phyloP scores from a whole-genome alignment of 352 stramenopile species.

The Pythium periplocum region DNA sequence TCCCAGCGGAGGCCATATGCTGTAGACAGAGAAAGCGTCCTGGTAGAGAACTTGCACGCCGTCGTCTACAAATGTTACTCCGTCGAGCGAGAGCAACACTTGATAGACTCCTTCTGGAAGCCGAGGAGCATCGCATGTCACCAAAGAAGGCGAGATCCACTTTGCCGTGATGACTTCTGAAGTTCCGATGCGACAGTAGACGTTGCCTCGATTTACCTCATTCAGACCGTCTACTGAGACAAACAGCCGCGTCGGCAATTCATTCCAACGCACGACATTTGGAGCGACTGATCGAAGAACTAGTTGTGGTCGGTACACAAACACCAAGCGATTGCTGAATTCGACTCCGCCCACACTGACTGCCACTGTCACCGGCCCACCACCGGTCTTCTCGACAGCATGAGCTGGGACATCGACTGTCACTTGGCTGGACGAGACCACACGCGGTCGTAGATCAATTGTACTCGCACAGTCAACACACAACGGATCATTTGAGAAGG shows the following conservation, averaged over 20 bases:
- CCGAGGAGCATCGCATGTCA: slow-evolving; percentile 6
- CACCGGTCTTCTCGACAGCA: slow-evolving; percentile 4
- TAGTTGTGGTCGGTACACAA: slow-evolving; percentile 10
- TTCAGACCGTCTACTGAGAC: slow-evolving; percentile 10
- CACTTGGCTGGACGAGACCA: slow-evolving; percentile 1
- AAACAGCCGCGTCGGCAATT: neutral
- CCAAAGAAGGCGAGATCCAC: slow-evolving; percentile 4
- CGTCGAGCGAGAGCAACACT: slow-evolving; percentile 44
- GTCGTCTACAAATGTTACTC: slow-evolving; percentile 35
- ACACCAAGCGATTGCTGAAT: slow-evolving; percentile 12
- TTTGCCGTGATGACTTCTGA: slow-evolving; percentile 5
- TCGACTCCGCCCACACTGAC: neutral
- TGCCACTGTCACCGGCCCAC: neutral
- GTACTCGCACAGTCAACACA: neutral
- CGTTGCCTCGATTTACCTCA: neutral
- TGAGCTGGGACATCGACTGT: slow-evolving; percentile 1
- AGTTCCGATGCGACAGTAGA: slow-evolving; percentile 13
- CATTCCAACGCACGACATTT: slow-evolving; percentile 1
- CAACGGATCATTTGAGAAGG: neutral
- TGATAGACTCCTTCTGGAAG: slow-evolving; percentile 33
- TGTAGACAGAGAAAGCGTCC: slow-evolving; percentile 28
- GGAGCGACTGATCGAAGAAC: slow-evolving; percentile 9
- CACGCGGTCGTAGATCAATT: neutral
- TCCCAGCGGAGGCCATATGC: slow-evolving; percentile 34
- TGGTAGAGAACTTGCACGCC: slow-evolving; percentile 31